Conservation (phyloP, 2,329 filamentous ascomycete species). For the Aspergillus pseudoglaucus region DNA sequence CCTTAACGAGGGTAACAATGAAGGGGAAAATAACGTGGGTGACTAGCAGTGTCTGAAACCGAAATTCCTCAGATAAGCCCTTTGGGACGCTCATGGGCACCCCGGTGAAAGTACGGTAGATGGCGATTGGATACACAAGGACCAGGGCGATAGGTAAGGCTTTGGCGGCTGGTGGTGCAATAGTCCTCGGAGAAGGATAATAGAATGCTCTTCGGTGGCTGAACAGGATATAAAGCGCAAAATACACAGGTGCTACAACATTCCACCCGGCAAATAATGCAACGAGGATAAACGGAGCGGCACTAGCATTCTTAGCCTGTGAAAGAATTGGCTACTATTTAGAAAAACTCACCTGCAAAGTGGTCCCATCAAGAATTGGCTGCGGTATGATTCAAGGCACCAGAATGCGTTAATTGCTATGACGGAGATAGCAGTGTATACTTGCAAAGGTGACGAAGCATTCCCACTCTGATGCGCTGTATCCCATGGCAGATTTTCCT, state of each 20-base stretch:
- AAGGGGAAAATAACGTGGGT: slow-evolving; percentile 3
- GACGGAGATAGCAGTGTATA: background rate
- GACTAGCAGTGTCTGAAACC: background rate
- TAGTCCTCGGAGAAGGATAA: slow-evolving; percentile 6
- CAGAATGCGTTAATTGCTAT: slow-evolving; percentile 4
- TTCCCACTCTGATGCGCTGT: background rate
- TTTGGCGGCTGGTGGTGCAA: slow-evolving; percentile 2
- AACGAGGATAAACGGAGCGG: slow-evolving; percentile 3
- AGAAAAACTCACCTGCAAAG: slow-evolving; percentile 1
- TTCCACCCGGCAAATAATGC: slow-evolving; percentile 1
- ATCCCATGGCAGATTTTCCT: background rate
- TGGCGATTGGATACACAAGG: slow-evolving; percentile 1
- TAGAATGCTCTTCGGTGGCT: slow-evolving; percentile 5
- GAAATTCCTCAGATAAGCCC: background rate
- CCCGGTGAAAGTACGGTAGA: background rate
- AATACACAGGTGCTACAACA: slow-evolving; percentile 3
- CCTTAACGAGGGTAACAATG: background rate
- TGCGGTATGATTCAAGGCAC: slow-evolving; percentile 5
- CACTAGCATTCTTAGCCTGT: background rate
- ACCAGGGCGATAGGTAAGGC: slow-evolving; percentile 3
- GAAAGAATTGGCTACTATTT: background rate
- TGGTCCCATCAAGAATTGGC: background rate
- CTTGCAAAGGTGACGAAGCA: background rate
- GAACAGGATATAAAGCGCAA: slow-evolving; percentile 3
- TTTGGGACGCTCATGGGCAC: background rate